Evolutionary conservation across 805 yeast species (phyloP).

Genomic region (Teunomyces kruisii): DNA sequence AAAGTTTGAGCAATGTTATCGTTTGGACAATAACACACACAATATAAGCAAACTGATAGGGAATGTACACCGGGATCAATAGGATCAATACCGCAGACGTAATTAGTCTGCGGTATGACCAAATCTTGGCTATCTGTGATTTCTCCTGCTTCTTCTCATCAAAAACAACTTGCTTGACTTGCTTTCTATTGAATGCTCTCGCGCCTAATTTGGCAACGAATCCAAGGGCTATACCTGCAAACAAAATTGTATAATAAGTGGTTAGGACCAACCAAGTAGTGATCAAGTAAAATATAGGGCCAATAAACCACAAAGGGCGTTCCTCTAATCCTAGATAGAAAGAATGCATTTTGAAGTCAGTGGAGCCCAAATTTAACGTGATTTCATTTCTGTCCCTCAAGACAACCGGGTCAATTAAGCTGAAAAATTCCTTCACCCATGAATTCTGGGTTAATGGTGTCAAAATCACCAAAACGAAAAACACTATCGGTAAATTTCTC

Average conservation of each 20-base stretch:
- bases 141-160: not conserved
- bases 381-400: conserved; percentile 46
- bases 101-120: conserved; percentile 21
- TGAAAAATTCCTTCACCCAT: conserved; percentile 37
- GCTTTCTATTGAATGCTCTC: not conserved
- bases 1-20: conserved; percentile 45
- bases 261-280: conserved; percentile 45
- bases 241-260: conserved; percentile 26
- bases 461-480: conserved; percentile 29
- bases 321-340: conserved; percentile 70
- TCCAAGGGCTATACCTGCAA: conserved; percentile 7
- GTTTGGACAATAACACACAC: conserved; percentile 60
- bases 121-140: not conserved
- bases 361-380: conserved; percentile 30
- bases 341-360: conserved; percentile 46
- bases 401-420: conserved; percentile 54
- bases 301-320: conserved; percentile 52
- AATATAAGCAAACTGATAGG: conserved; percentile 77
- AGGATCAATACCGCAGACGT: conserved; percentile 38
- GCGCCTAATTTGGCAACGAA: not conserved
- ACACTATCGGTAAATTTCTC: conserved; percentile 20
- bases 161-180: not conserved
- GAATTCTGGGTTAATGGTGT: conserved; percentile 37
- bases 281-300: conserved; percentile 52
- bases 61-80: conserved; percentile 60